phyloP scores from a whole-genome alignment of 768 basidiomycete genomes.

The Trametes elegans region DNA sequence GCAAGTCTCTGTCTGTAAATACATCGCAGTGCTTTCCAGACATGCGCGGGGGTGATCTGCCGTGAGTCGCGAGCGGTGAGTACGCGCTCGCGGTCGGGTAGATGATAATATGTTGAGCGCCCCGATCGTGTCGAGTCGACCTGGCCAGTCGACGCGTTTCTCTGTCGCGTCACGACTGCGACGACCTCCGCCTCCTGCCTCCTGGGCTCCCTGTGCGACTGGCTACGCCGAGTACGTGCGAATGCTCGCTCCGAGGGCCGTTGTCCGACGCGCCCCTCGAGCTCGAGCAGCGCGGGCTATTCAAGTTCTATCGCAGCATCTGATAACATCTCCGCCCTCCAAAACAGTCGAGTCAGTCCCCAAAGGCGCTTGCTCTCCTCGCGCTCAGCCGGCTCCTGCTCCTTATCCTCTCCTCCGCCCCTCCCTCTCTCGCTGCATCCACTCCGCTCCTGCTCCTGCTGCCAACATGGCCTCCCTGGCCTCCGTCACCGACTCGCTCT shows the following conservation, averaged over 20 bases:
- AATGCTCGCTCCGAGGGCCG: constrained; percentile 16
- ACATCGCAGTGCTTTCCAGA: constrained; percentile 3
- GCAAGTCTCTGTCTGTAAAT: neutral
- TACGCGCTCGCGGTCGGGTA: constrained; percentile 14
- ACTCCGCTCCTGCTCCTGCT: neutral
- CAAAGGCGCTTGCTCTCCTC: constrained; percentile 14
- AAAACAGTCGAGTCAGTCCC: constrained; percentile 26
- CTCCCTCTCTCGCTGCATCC: neutral
- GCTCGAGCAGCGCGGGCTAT: constrained; percentile 8
- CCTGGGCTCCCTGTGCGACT: neutral
- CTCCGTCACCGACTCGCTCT: constrained; percentile 40
- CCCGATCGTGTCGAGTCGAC: constrained; percentile 7
- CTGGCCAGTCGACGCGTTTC: constrained; percentile 1
- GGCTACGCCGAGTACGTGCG: constrained; percentile 1
- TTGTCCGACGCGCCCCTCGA: constrained; percentile 13
- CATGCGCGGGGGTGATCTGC: neutral
- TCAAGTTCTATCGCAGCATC: constrained; percentile 23
- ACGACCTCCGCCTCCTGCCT: neutral
- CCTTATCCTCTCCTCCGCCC: neutral
- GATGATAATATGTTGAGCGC: constrained; percentile 4
- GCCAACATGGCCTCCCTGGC: constrained; percentile 39
- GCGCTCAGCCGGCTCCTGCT: neutral
- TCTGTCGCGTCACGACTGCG: constrained; percentile 5
- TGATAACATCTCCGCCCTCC: constrained; percentile 24
- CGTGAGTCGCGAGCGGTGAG: neutral